Conservation (phyloP, 2,329 filamentous ascomycete species). For the Dryadomyces sulphureus region DNA sequence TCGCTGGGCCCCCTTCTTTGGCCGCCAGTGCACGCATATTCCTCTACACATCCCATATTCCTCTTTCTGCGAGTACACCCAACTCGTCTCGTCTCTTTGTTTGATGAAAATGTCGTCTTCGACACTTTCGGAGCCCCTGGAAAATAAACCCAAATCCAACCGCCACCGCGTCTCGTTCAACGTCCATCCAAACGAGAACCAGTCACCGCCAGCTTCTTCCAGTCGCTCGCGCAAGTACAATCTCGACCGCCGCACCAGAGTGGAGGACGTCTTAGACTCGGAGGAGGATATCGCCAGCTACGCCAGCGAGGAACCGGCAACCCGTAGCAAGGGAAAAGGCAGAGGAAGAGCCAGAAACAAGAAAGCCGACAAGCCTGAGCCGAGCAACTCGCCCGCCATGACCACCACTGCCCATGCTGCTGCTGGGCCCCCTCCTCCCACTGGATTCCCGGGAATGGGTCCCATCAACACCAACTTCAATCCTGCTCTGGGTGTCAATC, state of each 20-base stretch:
- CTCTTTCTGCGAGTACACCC: too few relatives aligned
- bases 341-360: not conserved
- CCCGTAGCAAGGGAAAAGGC: not conserved
- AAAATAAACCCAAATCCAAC: not conserved
- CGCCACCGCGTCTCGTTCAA: conserved; percentile 8
- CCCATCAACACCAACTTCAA: conserved; percentile 6
- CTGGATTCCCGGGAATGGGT: not conserved
- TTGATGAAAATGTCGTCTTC: conserved; percentile 6
- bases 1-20: too few relatives aligned
- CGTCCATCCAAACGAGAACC: not conserved
- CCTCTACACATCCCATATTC: too few relatives aligned
- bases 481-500: conserved; percentile 9
- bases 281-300: not conserved
- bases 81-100: not conserved
- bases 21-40: too few relatives aligned
- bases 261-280: conserved; percentile 3
- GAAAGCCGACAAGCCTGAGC: not conserved
- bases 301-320: not conserved
- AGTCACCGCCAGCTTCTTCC: not conserved
- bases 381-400: not conserved
- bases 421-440: not conserved
- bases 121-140: not conserved
- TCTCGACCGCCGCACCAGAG: conserved; percentile 4
- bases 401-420: conserved; percentile 6
- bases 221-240: not conserved